Evolutionary conservation across 1,284 basidiomycete species (phyloP).

Genomic region (Ustilago xerochloae): DNA sequence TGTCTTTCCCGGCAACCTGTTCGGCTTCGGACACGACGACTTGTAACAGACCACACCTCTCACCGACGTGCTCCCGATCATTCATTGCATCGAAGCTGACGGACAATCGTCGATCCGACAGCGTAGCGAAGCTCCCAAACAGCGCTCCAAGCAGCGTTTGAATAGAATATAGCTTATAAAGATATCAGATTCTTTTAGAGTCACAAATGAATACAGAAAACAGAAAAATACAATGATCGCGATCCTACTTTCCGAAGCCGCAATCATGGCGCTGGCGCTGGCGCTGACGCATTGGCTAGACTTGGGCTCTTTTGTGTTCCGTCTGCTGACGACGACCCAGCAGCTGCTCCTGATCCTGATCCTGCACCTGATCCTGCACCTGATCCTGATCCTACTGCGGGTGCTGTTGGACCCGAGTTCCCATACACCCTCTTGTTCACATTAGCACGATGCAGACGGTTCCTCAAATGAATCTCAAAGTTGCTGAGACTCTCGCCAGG

Average conservation of each 20-base stretch:
- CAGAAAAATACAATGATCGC: neutral
- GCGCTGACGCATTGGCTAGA: constrained; percentile 2
- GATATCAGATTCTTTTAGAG: neutral
- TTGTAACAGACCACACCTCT: too few species aligned
- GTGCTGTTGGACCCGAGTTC: constrained; percentile 17
- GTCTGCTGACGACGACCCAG: neutral
- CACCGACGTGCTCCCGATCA: too few species aligned
- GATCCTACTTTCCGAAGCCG: too few species aligned
- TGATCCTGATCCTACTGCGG: neutral
- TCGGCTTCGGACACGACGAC: too few species aligned
- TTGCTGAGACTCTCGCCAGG: constrained; percentile 88
- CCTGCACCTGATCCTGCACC: neutral
- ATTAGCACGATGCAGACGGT: constrained; percentile 75
- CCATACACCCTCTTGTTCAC: constrained; percentile 55
- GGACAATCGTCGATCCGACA: too few species aligned
- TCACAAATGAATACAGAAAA: neutral
- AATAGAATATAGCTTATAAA: neutral
- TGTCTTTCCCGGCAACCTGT: too few species aligned
- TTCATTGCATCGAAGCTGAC: too few species aligned
- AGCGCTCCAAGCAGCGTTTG: too few species aligned
- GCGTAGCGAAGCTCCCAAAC: too few species aligned
- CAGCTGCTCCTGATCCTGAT: too few species aligned
- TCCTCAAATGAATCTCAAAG: constrained; percentile 91
- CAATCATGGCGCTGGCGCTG: constrained; percentile 3
- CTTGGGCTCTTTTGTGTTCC: constrained; percentile 13